Evolutionary conservation across 2,329 filamentous ascomycete species (phyloP).

Genomic region (Alternaria metachromatica): DNA sequence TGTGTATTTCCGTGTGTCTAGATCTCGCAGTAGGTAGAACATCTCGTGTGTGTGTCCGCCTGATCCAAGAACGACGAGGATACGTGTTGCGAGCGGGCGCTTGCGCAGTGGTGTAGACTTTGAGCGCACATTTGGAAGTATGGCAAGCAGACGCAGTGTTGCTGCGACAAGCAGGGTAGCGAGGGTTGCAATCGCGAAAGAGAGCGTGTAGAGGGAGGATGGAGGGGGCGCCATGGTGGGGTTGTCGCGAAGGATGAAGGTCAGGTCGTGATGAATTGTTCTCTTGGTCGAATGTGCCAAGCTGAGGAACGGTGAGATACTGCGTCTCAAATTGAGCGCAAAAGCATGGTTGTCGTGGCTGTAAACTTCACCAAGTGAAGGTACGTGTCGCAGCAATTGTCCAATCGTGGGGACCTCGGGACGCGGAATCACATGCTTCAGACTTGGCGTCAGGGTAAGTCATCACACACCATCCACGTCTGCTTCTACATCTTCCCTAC

Average conservation of each 20-base stretch:
- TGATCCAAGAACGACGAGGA: conserved; percentile 85
- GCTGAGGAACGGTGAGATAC: neutral
- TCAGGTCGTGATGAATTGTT: neutral
- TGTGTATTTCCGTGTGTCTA: conserved; percentile 54
- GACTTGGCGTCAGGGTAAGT: neutral
- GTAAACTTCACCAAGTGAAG: neutral
- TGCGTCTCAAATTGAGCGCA: neutral
- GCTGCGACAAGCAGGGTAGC: conserved; percentile 42
- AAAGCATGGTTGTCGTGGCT: neutral
- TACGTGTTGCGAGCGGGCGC: conserved; percentile 58
- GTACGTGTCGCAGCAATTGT: conserved; percentile 8
- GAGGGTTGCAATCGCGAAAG: conserved; percentile 42
- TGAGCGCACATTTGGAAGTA: conserved; percentile 45
- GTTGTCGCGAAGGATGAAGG: neutral
- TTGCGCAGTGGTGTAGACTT: conserved; percentile 25
- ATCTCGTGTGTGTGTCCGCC: conserved; percentile 97
- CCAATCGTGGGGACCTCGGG: conserved; percentile 8
- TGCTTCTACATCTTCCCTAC: neutral
- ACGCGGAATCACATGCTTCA: conserved; percentile 9
- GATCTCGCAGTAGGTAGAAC: conserved; percentile 77
- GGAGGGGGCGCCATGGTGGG: conserved; percentile 29
- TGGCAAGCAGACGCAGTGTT: conserved; percentile 49
- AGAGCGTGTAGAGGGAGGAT: conserved; percentile 30
- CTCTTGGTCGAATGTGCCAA: neutral
- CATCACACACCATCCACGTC: neutral